These are phyloP conservation scores for Picocystis sp. DNA, from an alignment of 163 green algal genomes.

Conservation along the genomic window DNA sequence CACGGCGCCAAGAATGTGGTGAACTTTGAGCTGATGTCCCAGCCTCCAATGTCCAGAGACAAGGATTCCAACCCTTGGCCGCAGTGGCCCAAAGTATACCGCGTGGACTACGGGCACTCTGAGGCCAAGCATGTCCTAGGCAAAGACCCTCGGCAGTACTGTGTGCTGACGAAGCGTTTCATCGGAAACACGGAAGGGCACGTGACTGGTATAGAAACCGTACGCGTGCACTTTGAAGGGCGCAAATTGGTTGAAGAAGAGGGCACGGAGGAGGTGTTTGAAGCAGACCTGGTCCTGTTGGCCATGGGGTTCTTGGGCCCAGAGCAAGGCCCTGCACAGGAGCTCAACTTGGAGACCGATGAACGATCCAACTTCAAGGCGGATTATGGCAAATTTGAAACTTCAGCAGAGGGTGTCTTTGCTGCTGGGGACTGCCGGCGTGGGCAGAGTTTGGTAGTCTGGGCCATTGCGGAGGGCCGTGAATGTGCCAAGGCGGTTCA, in stretches of 20 bases:
- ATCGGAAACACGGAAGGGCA: slow-evolving; percentile 45
- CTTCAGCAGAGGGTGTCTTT: slow-evolving; percentile 75
- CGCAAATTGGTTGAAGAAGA: slow-evolving; percentile 46
- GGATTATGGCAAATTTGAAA: slow-evolving; percentile 75
- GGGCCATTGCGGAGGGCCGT: slow-evolving; percentile 82
- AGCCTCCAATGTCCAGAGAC: slow-evolving; percentile 50
- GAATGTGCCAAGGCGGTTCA: slow-evolving; percentile 51
- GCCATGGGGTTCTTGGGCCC: slow-evolving; percentile 91
- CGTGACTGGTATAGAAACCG: slow-evolving; percentile 65
- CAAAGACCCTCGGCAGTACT: slow-evolving; percentile 68
- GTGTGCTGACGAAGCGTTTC: slow-evolving; percentile 87
- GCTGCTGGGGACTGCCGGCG: slow-evolving; percentile 84
- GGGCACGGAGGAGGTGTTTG: slow-evolving; percentile 39
- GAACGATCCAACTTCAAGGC: slow-evolving; percentile 84
- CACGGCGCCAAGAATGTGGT: slow-evolving; percentile 60
- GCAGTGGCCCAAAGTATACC: slow-evolving; percentile 67
- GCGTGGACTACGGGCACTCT: slow-evolving; percentile 80
- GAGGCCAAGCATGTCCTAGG: slow-evolving; percentile 60
- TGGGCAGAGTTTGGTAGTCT: slow-evolving; percentile 86
- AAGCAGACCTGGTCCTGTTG: slow-evolving; percentile 79
- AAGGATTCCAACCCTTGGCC: slow-evolving; percentile 71
- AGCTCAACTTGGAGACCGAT: slow-evolving; percentile 59
- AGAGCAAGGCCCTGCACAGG: slow-evolving; percentile 62
- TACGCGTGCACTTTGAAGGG: slow-evolving; percentile 34
- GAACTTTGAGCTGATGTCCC: slow-evolving; percentile 83